Evolutionary conservation across 176 grass and related monocot species (phyloP).

Genomic region (maize (Zea mays)): DNA sequence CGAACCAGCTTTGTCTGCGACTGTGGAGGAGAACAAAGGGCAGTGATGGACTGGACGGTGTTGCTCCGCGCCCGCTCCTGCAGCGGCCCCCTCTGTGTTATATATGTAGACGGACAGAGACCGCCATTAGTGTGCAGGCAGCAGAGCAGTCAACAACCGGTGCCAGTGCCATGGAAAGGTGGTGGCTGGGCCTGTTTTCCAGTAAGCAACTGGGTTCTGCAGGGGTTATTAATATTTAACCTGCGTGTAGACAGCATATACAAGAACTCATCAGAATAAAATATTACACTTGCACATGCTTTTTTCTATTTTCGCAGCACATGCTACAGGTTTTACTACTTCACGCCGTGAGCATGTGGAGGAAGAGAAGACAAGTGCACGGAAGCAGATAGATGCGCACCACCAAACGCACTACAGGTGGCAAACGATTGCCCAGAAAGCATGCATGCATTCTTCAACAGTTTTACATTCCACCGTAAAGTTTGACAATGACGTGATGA

Average conservation of each 20-base stretch:
- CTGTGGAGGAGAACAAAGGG: not conserved
- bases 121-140: slow-evolving; percentile 47
- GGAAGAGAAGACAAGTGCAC: not conserved
- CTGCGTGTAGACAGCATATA: not conserved
- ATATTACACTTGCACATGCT: slow-evolving; percentile 13
- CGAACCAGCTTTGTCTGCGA: slow-evolving; percentile 32
- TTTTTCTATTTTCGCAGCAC: slow-evolving; percentile 25
- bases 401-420: not conserved
- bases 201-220: slow-evolving; percentile 36
- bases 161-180: slow-evolving; percentile 32
- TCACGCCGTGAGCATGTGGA: slow-evolving; percentile 38
- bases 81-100: slow-evolving; percentile 27
- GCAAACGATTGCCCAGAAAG: no score
- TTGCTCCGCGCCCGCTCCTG: slow-evolving; percentile 19
- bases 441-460: slow-evolving; percentile 10
- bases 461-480: slow-evolving; percentile 7
- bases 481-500: not conserved
- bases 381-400: slow-evolving; percentile 11
- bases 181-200: slow-evolving; percentile 37
- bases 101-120: slow-evolving; percentile 52
- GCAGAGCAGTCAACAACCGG: slow-evolving; percentile 51
- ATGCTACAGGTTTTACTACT: slow-evolving; percentile 40
- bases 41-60: slow-evolving; percentile 18
- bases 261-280: slow-evolving; percentile 28
- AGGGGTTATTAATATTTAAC: slow-evolving; percentile 34